phyloP scores from a whole-genome alignment of 225 moss, liverwort and hornwort species.

The Ulota crispa region DNA sequence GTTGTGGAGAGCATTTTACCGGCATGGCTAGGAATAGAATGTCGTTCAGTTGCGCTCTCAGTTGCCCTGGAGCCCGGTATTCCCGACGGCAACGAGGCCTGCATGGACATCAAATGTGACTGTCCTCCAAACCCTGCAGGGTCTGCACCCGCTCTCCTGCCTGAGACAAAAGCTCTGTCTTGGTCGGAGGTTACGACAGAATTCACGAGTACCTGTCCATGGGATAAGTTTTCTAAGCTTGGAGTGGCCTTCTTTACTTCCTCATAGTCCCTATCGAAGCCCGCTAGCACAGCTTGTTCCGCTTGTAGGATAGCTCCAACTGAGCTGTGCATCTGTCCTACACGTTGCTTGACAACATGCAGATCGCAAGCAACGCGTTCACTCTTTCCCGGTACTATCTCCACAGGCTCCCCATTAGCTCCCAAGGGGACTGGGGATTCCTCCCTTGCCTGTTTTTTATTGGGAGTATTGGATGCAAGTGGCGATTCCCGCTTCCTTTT shows the following conservation, averaged over 20 bases:
- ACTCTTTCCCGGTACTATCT: constrained; percentile 59
- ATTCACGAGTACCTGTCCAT: constrained; percentile 59
- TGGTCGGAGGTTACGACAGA: constrained; percentile 32
- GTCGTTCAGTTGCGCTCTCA: constrained; percentile 34
- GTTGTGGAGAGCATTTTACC: constrained; percentile 33
- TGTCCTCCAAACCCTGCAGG: constrained; percentile 45
- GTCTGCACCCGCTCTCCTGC: constrained; percentile 55
- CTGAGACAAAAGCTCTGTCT: constrained; percentile 18
- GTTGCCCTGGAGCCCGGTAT: constrained; percentile 19
- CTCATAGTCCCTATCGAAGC: constrained; percentile 47
- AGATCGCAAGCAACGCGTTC: constrained; percentile 53
- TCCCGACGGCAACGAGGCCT: constrained; percentile 27
- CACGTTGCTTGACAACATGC: constrained; percentile 51
- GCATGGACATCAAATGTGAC: constrained; percentile 25
- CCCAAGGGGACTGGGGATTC: constrained; percentile 46
- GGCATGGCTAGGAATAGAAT: constrained; percentile 61
- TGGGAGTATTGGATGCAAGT: constrained; percentile 20
- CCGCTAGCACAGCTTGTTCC: constrained; percentile 49
- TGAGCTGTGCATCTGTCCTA: constrained; percentile 59
- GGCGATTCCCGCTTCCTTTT: constrained; percentile 56
- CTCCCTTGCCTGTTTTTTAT: constrained; percentile 44
- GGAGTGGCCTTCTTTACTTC: constrained; percentile 52
- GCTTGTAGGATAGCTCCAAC: constrained; percentile 63
- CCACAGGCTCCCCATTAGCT: constrained; percentile 62
- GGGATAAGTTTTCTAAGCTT: constrained; percentile 59